Base-by-base conservation (phyloP, 352 stramenopile genomes). In the Pythium guiyangense region DNA sequence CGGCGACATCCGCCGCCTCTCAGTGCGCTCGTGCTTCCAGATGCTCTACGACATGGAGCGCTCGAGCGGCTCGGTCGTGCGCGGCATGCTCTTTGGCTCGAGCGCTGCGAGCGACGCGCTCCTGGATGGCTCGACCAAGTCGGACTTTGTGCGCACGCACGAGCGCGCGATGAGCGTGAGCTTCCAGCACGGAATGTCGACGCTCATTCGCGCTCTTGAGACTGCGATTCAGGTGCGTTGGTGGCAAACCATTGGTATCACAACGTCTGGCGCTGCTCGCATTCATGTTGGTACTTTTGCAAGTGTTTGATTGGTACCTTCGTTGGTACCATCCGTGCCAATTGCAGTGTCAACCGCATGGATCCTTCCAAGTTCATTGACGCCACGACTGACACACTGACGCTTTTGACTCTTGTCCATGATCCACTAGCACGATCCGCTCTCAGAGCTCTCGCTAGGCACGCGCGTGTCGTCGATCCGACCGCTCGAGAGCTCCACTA, bases 141-240 rank as follows among this genome's bases (percentile, higher is more conserved):
- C 83, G 27, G 67, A 75, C 1, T 95, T 95, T 67, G 65, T 95
- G 26, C 71, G 71, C 12, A 60, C 63, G 25, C 70, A 90, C 62
- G 77, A 91, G 44, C 79, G 74, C 25, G 79, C 86, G 0, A 73
- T 94, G n/a, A 94, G 85, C 60, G 73, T 96, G 49, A 94, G 84
- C 68, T 96, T 96, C 65, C 72, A 67, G 2, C 61, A 77, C 49
- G 87, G 87, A 50, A 92, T 96, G 84, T 66, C 51, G 31, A 87
- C 77, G 37, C 68, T 96, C 31, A 86, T 90, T 26, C 29, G 76
- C 31, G 71, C 72, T 4, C 60, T 95, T 14, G 59, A 67, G 12
- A 42, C 73, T 37, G 61, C 60, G 1, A 74, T 92, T 29, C 54
- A 67, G 64, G 69, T 84, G 52, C 4, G 49, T 61, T 12, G 6